Evolutionary conservation across 169 alveolate species (phyloP).

Genomic region (Cyclospora cayetanensis): DNA sequence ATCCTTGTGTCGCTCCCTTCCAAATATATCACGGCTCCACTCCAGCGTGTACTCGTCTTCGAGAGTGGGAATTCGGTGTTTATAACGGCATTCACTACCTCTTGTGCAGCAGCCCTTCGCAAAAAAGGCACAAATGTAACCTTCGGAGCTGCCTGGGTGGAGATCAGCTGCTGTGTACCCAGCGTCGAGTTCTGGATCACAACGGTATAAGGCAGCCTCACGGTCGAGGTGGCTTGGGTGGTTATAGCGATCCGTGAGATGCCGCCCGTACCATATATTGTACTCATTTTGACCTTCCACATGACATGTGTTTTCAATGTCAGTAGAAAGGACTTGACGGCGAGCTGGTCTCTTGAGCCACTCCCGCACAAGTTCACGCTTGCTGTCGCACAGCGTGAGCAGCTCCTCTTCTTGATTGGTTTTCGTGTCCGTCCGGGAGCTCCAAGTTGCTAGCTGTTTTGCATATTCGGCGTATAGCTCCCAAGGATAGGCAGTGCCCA

Average conservation of each 20-base stretch:
- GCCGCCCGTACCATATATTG: slow-evolving; percentile 99
- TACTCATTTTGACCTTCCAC: slow-evolving; percentile 96
- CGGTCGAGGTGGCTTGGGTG: slow-evolving; percentile 84
- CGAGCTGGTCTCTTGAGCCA: slow-evolving; percentile 72
- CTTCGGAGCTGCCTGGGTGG: slow-evolving; percentile 80
- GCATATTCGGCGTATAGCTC: slow-evolving; percentile 4
- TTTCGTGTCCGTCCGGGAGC: background rate
- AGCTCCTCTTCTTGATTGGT: background rate
- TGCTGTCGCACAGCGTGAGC: slow-evolving; percentile 6
- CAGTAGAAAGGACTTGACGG: slow-evolving; percentile 10
- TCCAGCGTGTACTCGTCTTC: slow-evolving; percentile 94
- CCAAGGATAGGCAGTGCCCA: too few relatives aligned
- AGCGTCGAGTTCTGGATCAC: slow-evolving; percentile 94
- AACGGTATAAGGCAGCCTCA: slow-evolving; percentile 90
- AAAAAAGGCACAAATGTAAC: slow-evolving; percentile 95
- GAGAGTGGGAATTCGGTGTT: slow-evolving; percentile 96
- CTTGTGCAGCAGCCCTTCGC: slow-evolving; percentile 98
- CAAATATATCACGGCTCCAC: slow-evolving; percentile 96
- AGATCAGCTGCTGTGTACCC: slow-evolving; percentile 98
- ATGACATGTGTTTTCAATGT: background rate
- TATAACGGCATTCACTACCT: slow-evolving; percentile 96
- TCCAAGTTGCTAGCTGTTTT: background rate
- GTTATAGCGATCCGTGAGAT: slow-evolving; percentile 91
- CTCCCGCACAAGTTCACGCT: slow-evolving; percentile 7
- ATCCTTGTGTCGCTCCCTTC: slow-evolving; percentile 96